Percentiles rank a stretch among this genome's conserved stretches.
phyloP scores from a whole-genome alignment of 164 flowering plant genomes.

The Annona cherimola region DNA sequence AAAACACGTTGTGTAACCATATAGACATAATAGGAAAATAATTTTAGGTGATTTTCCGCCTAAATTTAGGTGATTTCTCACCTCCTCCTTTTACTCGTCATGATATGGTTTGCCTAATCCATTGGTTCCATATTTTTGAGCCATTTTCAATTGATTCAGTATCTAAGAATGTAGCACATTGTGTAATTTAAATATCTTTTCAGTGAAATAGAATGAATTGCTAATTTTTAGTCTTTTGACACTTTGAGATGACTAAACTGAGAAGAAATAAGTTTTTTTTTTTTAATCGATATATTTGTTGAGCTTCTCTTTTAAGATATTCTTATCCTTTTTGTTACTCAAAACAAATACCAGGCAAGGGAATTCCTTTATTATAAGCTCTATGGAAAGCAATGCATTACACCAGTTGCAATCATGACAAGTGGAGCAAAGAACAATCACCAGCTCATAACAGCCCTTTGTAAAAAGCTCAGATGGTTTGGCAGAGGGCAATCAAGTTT shows the following conservation, averaged over 20 bases:
- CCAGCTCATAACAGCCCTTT: constrained; percentile 59
- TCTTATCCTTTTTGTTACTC: background rate
- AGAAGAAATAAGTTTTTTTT: background rate
- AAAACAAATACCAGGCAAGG: constrained; percentile 55
- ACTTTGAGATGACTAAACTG: background rate
- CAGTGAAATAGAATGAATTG: background rate
- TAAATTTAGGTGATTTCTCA: no score
- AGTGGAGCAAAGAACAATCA: constrained; percentile 93
- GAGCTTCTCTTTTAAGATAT: background rate
- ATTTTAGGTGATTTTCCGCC: no score
- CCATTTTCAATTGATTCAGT: no score
- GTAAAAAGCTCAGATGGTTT: constrained; percentile 80
- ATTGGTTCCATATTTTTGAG: no score
- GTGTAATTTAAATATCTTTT: no score
- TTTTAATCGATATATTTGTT: background rate
- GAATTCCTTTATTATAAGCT: constrained; percentile 82
- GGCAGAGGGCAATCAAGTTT: constrained; percentile 87
- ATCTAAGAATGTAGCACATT: no score
- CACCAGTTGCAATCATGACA: constrained; percentile 99
- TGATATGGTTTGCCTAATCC: no score
- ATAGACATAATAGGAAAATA: no score
- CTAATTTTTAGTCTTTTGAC: background rate
- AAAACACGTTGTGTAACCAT: no score
- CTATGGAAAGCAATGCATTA: constrained; percentile 80
- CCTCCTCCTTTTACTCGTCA: no score